Percentiles rank a stretch among this genome's conserved stretches.
Conservation (phyloP, 768 basidiomycete species). For the Candolleomyces aberdarensis region DNA sequence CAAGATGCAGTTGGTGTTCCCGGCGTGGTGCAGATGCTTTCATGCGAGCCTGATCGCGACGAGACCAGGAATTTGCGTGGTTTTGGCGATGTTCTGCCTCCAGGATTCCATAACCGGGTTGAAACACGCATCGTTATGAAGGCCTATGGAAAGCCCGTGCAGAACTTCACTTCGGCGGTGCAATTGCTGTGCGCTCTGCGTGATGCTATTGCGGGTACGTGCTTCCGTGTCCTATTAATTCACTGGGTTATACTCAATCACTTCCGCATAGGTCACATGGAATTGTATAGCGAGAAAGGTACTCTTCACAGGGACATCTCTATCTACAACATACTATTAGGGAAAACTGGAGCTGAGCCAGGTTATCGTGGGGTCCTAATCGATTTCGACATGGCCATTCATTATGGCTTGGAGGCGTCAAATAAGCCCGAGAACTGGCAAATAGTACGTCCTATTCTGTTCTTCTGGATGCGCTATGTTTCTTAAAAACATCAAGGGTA, state of each 20-base stretch:
- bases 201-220: not conserved
- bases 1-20: not conserved
- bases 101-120: not conserved
- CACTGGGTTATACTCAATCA: too few relatives aligned
- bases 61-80: not conserved
- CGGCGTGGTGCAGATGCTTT: not conserved
- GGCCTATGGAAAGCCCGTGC: not conserved
- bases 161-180: not conserved
- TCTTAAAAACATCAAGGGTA: too few relatives aligned
- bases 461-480: too few relatives aligned
- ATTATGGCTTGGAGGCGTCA: too few relatives aligned
- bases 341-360: not conserved
- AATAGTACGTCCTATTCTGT: not conserved
- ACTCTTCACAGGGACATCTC: not conserved
- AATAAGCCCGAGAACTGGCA: too few relatives aligned
- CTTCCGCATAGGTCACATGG: not conserved
- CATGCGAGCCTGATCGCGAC: not conserved
- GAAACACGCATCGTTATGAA: not conserved
- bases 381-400: not conserved
- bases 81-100: too few relatives aligned
- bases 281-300: not conserved
- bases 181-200: not conserved
- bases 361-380: not conserved
- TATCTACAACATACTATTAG: not conserved
- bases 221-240: not conserved